Percentiles rank a stretch among this genome's conserved stretches.
phyloP scores from a whole-genome alignment of 495 filamentous ascomycete species.

The Penicillium crystallinum region DNA sequence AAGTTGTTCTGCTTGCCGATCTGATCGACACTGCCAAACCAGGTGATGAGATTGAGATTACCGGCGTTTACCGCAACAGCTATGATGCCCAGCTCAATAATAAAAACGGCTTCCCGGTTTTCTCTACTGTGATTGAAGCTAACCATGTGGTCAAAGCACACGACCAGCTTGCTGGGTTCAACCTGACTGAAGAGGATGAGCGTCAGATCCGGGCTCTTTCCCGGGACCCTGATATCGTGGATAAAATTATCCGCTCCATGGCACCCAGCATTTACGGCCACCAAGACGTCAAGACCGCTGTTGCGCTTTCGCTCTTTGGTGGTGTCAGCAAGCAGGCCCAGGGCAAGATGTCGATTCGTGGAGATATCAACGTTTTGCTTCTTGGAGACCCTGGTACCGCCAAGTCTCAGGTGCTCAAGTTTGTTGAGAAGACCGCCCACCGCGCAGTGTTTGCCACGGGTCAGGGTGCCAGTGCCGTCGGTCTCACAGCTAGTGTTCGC shows the following conservation, averaged over 20 bases:
- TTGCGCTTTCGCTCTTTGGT: constrained; percentile 90
- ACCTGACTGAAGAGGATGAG: constrained; percentile 92
- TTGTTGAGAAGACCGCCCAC: constrained; percentile 95
- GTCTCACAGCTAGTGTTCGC: constrained; percentile 95
- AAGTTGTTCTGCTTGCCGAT: constrained; percentile 95
- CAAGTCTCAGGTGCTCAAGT: constrained; percentile 97
- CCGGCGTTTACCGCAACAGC: constrained; percentile 96
- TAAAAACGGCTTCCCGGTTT: constrained; percentile 98
- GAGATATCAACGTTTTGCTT: constrained; percentile 96
- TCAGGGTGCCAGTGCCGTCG: constrained; percentile 94
- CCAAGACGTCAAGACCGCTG: constrained; percentile 93
- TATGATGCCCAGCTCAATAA: constrained; percentile 97
- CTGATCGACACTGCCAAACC: constrained; percentile 96
- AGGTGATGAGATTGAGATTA: constrained; percentile 96
- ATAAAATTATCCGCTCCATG: constrained; percentile 91
- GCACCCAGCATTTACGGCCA: constrained; percentile 98
- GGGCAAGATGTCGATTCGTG: constrained; percentile 85
- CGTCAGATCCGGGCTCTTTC: constrained; percentile 82
- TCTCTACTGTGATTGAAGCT: constrained; percentile 94
- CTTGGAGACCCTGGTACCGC: constrained; percentile 98
- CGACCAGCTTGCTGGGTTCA: constrained; percentile 96
- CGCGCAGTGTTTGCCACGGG: constrained; percentile 97
- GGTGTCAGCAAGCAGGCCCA: constrained; percentile 87
- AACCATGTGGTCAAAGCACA: constrained; percentile 97
- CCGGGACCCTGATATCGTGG: constrained; percentile 84